Percentiles rank a stretch among this genome's conserved stretches.
Evolutionary conservation across 495 filamentous ascomycete genomes (phyloP).

Genomic region (Xylaria castorea): DNA sequence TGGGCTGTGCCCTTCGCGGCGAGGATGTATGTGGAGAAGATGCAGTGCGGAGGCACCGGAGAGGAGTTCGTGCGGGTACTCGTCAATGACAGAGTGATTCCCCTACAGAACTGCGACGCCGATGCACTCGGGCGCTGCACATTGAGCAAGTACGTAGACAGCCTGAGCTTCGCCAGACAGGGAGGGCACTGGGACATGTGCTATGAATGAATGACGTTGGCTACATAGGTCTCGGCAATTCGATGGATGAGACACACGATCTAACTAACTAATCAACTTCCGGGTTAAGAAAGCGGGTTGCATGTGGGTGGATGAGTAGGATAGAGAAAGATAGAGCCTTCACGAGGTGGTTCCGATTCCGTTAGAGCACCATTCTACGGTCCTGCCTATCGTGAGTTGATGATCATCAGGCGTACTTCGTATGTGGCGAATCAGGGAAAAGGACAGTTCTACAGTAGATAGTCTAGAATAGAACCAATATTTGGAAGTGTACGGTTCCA

Average conservation of each 20-base stretch:
- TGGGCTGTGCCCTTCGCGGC: conserved; percentile 84
- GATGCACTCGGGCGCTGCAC: conserved; percentile 73
- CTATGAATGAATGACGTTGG: conserved; percentile 50
- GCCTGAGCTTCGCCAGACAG: conserved; percentile 70
- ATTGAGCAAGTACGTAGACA: conserved; percentile 69
- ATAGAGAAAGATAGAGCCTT: neutral
- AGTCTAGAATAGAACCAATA: neutral
- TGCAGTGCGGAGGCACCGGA: conserved; percentile 62
- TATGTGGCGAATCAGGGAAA: neutral
- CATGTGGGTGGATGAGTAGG: neutral
- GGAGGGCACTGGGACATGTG: conserved; percentile 78
- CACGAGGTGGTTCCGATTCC: neutral
- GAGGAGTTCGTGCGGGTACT: conserved; percentile 75
- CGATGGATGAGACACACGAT: neutral
- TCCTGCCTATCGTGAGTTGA: neutral
- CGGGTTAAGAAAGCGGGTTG: neutral
- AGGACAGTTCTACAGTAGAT: neutral
- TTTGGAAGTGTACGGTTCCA: neutral
- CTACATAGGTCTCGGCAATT: neutral
- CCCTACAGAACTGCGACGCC: conserved; percentile 68
- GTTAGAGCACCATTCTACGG: neutral
- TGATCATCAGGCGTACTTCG: neutral
- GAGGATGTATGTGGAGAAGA: conserved; percentile 83
- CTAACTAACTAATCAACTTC: neutral
- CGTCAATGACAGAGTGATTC: conserved; percentile 82